These are phyloP conservation scores for Tephrocybe sp. DNA, from an alignment of 768 basidiomycete species.

Conservation along the genomic window DNA sequence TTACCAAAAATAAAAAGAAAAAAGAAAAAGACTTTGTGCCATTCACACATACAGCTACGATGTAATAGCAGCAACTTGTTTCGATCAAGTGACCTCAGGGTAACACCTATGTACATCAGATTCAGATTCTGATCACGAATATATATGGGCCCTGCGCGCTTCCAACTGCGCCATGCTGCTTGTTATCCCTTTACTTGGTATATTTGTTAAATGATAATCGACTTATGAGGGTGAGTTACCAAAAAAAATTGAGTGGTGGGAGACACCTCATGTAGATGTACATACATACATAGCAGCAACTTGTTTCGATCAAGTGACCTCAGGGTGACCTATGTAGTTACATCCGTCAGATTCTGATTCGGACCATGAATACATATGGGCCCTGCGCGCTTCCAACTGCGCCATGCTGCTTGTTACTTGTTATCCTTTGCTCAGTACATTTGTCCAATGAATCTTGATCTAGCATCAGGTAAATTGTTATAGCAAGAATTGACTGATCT, in stretches of 20 bases:
- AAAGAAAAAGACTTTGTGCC: not conserved
- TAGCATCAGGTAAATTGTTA: too few relatives aligned
- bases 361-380: not conserved
- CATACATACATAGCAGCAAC: slow-evolving; percentile 9
- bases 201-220: too few relatives aligned
- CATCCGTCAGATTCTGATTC: too few relatives aligned
- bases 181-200: too few relatives aligned
- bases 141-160: slow-evolving; percentile 9
- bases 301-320: slow-evolving; percentile 11
- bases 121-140: not conserved
- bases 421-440: too few relatives aligned
- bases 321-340: not conserved
- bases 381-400: slow-evolving; percentile 10
- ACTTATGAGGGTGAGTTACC: too few relatives aligned
- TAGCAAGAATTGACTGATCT: too few relatives aligned
- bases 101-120: not conserved
- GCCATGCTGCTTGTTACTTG: slow-evolving; percentile 11
- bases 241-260: too few relatives aligned
- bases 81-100: slow-evolving; percentile 10
- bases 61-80: slow-evolving; percentile 7
- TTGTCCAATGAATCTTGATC: too few relatives aligned
- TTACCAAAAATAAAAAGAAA: not conserved
- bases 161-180: slow-evolving; percentile 11
- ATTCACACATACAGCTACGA: too few relatives aligned
- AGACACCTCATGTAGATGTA: too few relatives aligned